Evolutionary conservation across 1,284 basidiomycete species (phyloP).

Genomic region (Phellopilus nigrolimitatus): DNA sequence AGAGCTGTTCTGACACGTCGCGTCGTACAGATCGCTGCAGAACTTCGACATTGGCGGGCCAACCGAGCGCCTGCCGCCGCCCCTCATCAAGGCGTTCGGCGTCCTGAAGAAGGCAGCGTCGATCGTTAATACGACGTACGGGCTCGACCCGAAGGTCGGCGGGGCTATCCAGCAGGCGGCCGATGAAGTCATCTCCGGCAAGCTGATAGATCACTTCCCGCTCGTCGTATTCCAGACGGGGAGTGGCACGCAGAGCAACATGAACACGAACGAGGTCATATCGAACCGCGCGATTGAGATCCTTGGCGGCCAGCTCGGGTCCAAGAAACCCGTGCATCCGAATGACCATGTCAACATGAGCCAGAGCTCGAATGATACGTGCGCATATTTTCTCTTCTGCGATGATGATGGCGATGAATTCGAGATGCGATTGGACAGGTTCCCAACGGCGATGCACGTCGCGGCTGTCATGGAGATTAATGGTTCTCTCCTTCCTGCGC

Average conservation of each 20-base stretch:
- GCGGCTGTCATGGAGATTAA: conserved; percentile 91
- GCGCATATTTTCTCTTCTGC: conserved; percentile 28
- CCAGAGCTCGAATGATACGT: conserved; percentile 99
- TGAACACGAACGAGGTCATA: conserved; percentile 99
- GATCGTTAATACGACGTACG: conserved; percentile 87
- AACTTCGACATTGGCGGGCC: conserved; percentile 99
- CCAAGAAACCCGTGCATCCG: conserved; percentile 97
- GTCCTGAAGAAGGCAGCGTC: conserved; percentile 98
- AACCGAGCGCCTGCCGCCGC: conserved; percentile 87
- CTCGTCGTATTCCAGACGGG: conserved; percentile 99
- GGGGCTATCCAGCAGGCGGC: conserved; percentile 91
- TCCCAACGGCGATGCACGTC: conserved; percentile 99
- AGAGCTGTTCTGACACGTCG: not conserved
- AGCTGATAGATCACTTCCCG: conserved; percentile 94
- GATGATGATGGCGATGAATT: not conserved
- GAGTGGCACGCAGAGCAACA: conserved; percentile 98
- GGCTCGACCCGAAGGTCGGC: conserved; percentile 85
- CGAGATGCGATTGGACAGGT: conserved; percentile 43
- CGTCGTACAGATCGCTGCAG: conserved; percentile 73
- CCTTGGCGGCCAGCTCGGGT: conserved; percentile 92
- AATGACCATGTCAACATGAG: conserved; percentile 99
- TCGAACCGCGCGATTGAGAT: conserved; percentile 98
- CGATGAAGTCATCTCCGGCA: conserved; percentile 98
- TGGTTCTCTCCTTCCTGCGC: conserved; percentile 78
- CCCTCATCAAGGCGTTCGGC: conserved; percentile 97